Evolutionary conservation across 345 rosid species (phyloP), one percentile per base, ranked within the genome.

Genomic region (Leavenworthia alabamica): DNA sequence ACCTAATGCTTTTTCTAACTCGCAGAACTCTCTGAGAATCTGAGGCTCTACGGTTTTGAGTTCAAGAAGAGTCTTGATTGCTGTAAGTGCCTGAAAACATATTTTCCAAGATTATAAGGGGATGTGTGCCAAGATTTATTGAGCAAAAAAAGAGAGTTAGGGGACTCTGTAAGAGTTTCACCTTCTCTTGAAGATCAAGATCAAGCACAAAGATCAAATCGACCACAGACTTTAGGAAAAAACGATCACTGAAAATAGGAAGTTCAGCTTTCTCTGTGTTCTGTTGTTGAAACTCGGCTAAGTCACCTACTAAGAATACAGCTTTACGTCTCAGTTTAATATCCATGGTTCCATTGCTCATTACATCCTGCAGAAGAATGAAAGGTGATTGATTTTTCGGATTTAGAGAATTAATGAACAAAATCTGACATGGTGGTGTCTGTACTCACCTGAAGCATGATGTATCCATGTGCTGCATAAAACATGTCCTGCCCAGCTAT

Each of bases 101-200:
- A 31, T 28, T 43, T 45, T 31, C 56, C 27, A 37, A 14, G 44
- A 52, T 71, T 32, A 56, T 14, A 48, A 22, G 11, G 23, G 8
- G 40, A 40, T 16, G 16, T 32, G 19, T 5, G 7, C 9, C 24
- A 61, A 69, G 59, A 12, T 46, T 44, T 37, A 24, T 14, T 33
- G 22, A 62, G 19, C 13, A 14, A 27, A 41, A 27, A 41, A 23
- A 16, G 45, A 28, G 12, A 23, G 17, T 12, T 47, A 63, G 4
- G 45, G 16, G 32, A 22, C 7, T 0, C 26, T 32, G 24, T 44
- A 48, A 55, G 33, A 52, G 31, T 45, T 53, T 11, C 26, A 82
- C 99, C 97, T 93, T 93, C 63, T 93, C 96, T 72, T 81, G 99
- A 73, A 89, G 84, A 78, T 93, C 96, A 62, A 87, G 86, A 76